Conservation (phyloP, 2,329 filamentous ascomycete species). For the Ambrosiella beaveri region DNA sequence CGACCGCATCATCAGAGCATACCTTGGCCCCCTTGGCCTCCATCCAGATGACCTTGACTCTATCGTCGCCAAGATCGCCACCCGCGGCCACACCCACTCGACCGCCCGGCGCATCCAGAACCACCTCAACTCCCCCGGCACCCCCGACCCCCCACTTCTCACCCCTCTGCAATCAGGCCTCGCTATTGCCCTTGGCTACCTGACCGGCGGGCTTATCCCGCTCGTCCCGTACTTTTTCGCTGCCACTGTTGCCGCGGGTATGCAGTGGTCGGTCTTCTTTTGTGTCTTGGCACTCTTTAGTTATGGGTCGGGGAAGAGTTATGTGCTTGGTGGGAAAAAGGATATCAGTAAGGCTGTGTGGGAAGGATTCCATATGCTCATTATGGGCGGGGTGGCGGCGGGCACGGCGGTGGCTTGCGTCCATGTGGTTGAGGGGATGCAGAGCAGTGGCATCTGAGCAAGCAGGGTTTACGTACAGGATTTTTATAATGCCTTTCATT, state of each 20-base stretch:
- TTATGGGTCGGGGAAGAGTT: constrained; percentile 41
- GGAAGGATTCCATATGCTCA: constrained; percentile 21
- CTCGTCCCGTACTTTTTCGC: constrained; percentile 44
- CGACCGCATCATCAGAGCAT: constrained; percentile 18
- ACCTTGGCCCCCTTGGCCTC: constrained; percentile 21
- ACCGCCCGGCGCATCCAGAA: constrained; percentile 15
- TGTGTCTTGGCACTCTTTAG: constrained; percentile 37
- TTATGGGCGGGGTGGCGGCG: constrained; percentile 21
- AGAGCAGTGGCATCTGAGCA: constrained; percentile 19
- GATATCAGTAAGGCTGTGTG: constrained; percentile 14
- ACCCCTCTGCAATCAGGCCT: constrained; percentile 33
- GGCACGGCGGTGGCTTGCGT: constrained; percentile 20
- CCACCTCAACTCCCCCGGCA: constrained; percentile 6
- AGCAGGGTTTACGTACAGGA: too few species aligned
- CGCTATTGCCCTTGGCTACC: constrained; percentile 44
- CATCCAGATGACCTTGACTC: constrained; percentile 12
- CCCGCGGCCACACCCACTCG: constrained; percentile 20
- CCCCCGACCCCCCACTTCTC: constrained; percentile 14
- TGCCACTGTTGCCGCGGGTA: constrained; percentile 21
- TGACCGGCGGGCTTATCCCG: constrained; percentile 44
- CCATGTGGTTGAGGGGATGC: background rate
- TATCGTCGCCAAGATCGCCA: constrained; percentile 17
- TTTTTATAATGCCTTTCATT: too few species aligned
- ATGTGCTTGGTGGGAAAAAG: constrained; percentile 14
- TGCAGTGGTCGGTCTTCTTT: constrained; percentile 36